phyloP scores from a whole-genome alignment of 179 eudicot species.

The Actinidia arguta region DNA sequence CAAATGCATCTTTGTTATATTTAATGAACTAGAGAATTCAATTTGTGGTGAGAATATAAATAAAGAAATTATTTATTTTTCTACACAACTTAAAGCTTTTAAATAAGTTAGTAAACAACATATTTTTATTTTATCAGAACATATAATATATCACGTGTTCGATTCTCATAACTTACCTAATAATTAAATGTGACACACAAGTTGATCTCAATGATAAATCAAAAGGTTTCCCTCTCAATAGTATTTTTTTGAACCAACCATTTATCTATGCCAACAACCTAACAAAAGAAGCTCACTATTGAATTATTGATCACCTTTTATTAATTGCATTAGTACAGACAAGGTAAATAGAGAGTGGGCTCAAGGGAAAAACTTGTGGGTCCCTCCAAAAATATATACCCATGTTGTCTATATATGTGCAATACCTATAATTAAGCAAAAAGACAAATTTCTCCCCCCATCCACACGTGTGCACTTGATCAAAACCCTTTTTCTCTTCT shows the following conservation, averaged over 20 bases:
- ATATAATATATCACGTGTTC: too few relatives aligned
- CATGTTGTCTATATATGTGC: neutral
- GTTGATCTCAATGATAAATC: neutral
- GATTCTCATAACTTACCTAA: too few relatives aligned
- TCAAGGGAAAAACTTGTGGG: neutral
- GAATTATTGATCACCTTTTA: neutral
- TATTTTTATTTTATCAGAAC: too few relatives aligned
- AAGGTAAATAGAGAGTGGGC: neutral
- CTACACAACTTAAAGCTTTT: too few relatives aligned
- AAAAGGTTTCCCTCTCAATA: neutral
- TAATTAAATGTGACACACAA: neutral
- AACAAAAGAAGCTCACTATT: neutral
- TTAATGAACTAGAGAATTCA: too few relatives aligned
- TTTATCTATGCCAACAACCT: neutral
- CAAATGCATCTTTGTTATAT: too few relatives aligned
- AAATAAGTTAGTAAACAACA: too few relatives aligned
- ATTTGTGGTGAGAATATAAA: too few relatives aligned
- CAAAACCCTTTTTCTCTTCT: neutral
- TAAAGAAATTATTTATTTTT: too few relatives aligned
- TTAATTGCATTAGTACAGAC: neutral
- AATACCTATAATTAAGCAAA: neutral
- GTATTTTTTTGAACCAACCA: conserved; percentile 1
- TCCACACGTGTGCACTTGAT: neutral
- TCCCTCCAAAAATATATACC: neutral
- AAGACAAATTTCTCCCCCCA: neutral